Evolutionary conservation across 352 stramenopile species (phyloP).

Genomic region (Pythium apleroticum): DNA sequence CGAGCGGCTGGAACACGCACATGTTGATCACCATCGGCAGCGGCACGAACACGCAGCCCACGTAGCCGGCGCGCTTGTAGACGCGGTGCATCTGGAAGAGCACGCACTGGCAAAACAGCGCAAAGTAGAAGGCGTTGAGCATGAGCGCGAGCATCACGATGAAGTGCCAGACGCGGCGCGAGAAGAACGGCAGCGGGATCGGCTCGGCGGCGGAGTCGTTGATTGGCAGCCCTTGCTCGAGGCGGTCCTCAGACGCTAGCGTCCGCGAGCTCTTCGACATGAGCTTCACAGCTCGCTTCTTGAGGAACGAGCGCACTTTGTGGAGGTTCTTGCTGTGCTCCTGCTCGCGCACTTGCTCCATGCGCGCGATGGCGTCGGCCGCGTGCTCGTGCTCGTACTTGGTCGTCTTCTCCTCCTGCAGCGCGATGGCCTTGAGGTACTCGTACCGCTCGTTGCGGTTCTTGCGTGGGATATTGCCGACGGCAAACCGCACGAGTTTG

Average conservation of each 20-base stretch:
- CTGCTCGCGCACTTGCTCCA: neutral
- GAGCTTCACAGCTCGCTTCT: neutral
- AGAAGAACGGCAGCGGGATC: slow-evolving; percentile 24
- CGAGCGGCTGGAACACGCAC: slow-evolving; percentile 26
- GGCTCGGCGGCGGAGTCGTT: neutral
- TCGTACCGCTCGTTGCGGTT: neutral
- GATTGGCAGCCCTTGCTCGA: neutral
- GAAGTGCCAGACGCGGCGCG: slow-evolving; percentile 28
- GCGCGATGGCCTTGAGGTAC: neutral
- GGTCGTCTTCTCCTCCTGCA: neutral
- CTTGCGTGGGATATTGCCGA: neutral
- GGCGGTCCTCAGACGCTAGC: neutral
- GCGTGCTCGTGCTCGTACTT: neutral
- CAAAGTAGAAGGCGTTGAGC: slow-evolving; percentile 31
- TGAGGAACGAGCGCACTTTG: neutral
- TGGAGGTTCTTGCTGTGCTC: neutral
- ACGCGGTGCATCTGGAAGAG: slow-evolving; percentile 24
- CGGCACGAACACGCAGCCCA: slow-evolving; percentile 4
- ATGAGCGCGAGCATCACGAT: slow-evolving; percentile 25
- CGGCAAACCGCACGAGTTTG: neutral
- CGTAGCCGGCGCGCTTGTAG: slow-evolving; percentile 10
- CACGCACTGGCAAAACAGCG: slow-evolving; percentile 32
- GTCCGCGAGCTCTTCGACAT: neutral
- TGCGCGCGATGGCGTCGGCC: neutral
- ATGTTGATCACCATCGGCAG: slow-evolving; percentile 28